phyloP scores from a whole-genome alignment of 495 filamentous ascomycete genomes.

The Cudoniella acicularis region DNA sequence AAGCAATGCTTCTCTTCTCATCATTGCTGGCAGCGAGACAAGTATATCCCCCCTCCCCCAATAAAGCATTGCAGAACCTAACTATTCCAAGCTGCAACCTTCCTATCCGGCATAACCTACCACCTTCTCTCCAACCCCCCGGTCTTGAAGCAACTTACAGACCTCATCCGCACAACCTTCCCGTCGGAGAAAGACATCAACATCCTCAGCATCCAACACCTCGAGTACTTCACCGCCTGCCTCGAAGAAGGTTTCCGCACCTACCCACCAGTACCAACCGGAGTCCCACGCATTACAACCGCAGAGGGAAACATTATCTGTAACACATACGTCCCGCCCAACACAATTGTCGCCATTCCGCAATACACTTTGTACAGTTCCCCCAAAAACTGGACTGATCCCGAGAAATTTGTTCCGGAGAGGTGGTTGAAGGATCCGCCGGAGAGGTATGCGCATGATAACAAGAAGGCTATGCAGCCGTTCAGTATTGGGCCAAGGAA shows the following conservation, averaged over 20 bases:
- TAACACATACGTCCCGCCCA: slow-evolving; percentile 20
- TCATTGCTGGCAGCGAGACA: neutral
- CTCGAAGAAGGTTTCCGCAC: slow-evolving; percentile 57
- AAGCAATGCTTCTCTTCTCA: neutral
- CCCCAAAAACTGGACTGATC: slow-evolving; percentile 40
- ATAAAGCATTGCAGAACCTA: neutral
- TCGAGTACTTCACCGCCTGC: slow-evolving; percentile 51
- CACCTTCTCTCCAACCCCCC: slow-evolving; percentile 41
- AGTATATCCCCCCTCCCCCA: neutral
- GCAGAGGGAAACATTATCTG: slow-evolving; percentile 15
- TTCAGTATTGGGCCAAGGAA: slow-evolving; percentile 57
- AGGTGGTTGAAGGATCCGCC: slow-evolving; percentile 21
- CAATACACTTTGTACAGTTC: slow-evolving; percentile 35
- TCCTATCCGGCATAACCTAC: slow-evolving; percentile 48
- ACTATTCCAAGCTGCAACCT: slow-evolving; percentile 42
- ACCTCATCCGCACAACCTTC: slow-evolving; percentile 52
- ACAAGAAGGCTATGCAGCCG: slow-evolving; percentile 44
- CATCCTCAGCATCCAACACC: neutral
- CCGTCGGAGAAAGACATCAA: slow-evolving; percentile 45
- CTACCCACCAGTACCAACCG: slow-evolving; percentile 50
- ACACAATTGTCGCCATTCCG: slow-evolving; percentile 48
- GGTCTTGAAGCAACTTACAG: slow-evolving; percentile 36
- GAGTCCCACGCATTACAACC: slow-evolving; percentile 39
- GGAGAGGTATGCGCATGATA: slow-evolving; percentile 37
- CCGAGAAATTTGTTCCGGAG: slow-evolving; percentile 36